A percentile compares a stretch with the other conserved stretches of the same genome.
Evolutionary conservation across 306 rosid species (phyloP).

Genomic region (Purshia tridentata): DNA sequence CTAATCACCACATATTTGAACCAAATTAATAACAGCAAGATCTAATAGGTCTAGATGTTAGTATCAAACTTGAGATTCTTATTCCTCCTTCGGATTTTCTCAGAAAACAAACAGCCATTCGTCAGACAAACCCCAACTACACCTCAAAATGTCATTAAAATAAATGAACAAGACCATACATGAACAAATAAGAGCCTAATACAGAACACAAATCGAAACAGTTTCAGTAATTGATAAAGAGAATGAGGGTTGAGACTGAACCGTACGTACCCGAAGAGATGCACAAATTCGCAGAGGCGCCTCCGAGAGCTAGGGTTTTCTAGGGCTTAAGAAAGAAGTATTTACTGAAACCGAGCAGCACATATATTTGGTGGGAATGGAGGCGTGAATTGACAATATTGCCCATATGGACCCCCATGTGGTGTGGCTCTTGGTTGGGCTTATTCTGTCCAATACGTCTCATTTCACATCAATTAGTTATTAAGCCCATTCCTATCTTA

Average conservation of each 20-base stretch:
- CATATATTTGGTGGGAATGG: constrained; percentile 6
- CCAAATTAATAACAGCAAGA: background rate
- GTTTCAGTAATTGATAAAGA: background rate
- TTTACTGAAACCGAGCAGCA: background rate
- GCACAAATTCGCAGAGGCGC: constrained; percentile 20
- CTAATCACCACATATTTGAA: background rate
- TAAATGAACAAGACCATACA: background rate
- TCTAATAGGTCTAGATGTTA: background rate
- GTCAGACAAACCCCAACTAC: background rate
- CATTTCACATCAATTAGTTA: background rate
- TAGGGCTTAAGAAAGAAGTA: constrained; percentile 1
- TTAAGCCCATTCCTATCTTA: background rate
- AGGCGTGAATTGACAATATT: background rate
- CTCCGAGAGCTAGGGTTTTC: constrained; percentile 16
- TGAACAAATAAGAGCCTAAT: background rate
- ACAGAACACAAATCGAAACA: background rate
- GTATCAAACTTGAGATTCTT: background rate
- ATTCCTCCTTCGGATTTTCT: background rate
- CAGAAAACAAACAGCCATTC: background rate
- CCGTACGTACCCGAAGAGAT: background rate
- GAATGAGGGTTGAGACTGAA: background rate
- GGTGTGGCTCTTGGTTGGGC: too few species aligned
- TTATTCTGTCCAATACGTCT: background rate
- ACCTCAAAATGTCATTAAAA: background rate
- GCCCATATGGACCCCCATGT: background rate